phyloP scores from a whole-genome alignment of 2,329 filamentous ascomycete genomes.

The Aschersonia sp. region DNA sequence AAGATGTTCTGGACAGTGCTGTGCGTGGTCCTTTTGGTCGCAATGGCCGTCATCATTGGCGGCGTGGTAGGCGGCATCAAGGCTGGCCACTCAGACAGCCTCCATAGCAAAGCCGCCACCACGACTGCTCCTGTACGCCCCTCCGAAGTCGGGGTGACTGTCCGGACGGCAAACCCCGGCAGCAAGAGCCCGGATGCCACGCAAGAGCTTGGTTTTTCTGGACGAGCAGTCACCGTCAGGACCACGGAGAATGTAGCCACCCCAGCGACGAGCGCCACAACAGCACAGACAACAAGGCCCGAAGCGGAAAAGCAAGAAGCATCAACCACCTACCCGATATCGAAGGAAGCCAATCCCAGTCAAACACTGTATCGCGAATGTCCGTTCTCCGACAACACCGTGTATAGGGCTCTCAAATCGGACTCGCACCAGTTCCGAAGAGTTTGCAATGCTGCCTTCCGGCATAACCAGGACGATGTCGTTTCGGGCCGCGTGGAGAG shows the following conservation, averaged over 20 bases:
- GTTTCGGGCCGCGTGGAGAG: background rate
- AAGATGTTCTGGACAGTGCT: background rate
- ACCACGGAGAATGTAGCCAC: no score
- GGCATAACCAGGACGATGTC: background rate
- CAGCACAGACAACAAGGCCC: background rate
- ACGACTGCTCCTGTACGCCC: background rate
- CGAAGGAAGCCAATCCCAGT: background rate
- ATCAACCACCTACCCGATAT: background rate
- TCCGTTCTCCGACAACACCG: background rate
- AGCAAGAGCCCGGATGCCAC: background rate
- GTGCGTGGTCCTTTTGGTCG: background rate
- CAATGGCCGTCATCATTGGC: background rate
- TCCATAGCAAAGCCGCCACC: background rate
- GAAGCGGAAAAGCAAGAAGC: background rate
- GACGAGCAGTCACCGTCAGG: no score
- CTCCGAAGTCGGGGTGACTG: background rate
- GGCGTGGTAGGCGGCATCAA: background rate
- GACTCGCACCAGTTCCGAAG: background rate
- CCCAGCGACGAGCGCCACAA: background rate
- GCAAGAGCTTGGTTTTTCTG: no score
- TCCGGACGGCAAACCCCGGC: background rate
- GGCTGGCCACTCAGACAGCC: background rate
- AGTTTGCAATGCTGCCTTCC: background rate
- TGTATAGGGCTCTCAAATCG: background rate
- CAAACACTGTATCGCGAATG: background rate